Percentiles rank a stretch among this genome's conserved stretches.
phyloP scores from a whole-genome alignment of 139 green algal species.

The Chlorella sorokiniana region DNA sequence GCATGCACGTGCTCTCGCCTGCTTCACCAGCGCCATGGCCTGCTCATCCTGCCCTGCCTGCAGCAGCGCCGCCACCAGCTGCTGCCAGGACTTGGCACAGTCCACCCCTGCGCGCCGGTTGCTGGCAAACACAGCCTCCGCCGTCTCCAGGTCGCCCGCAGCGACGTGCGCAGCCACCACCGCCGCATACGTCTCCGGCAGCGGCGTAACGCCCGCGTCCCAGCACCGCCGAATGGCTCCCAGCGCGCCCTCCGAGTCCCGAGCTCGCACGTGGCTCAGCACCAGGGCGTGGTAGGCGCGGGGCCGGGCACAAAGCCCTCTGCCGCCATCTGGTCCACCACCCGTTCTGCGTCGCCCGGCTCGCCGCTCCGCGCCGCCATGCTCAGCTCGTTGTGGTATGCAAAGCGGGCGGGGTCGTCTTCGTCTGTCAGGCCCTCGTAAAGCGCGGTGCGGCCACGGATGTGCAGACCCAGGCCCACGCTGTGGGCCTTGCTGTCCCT shows the following conservation, averaged over 20 bases:
- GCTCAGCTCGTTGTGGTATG: constrained; percentile 21
- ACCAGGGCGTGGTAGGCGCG: constrained; percentile 50
- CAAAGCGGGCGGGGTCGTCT: constrained; percentile 18
- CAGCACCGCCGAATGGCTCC: constrained; percentile 29
- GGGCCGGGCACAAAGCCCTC: constrained; percentile 34
- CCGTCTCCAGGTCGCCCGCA: constrained; percentile 1
- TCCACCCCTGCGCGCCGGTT: constrained; percentile 33
- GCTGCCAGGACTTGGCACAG: constrained; percentile 19
- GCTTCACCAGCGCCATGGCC: constrained; percentile 3
- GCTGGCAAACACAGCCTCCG: constrained; percentile 29
- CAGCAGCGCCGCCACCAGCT: constrained; percentile 16
- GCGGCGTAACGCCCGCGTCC: constrained; percentile 30
- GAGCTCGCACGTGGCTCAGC: constrained; percentile 30
- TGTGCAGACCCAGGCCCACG: constrained; percentile 28
- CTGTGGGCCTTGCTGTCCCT: constrained; percentile 16
- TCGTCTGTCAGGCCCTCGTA: constrained; percentile 2
- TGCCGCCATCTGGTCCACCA: constrained; percentile 37
- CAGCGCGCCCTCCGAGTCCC: constrained; percentile 26
- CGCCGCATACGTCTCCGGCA: constrained; percentile 48
- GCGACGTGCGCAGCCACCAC: constrained; percentile 41
- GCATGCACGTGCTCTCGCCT: no score
- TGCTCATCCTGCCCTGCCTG: not conserved
- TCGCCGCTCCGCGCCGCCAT: constrained; percentile 24
- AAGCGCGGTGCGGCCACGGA: constrained; percentile 11
- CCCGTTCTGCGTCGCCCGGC: constrained; percentile 17